These are phyloP conservation scores for Amesomyces nigricolor DNA, from an alignment of 2,329 filamentous ascomycete species.

Conservation along the genomic window DNA sequence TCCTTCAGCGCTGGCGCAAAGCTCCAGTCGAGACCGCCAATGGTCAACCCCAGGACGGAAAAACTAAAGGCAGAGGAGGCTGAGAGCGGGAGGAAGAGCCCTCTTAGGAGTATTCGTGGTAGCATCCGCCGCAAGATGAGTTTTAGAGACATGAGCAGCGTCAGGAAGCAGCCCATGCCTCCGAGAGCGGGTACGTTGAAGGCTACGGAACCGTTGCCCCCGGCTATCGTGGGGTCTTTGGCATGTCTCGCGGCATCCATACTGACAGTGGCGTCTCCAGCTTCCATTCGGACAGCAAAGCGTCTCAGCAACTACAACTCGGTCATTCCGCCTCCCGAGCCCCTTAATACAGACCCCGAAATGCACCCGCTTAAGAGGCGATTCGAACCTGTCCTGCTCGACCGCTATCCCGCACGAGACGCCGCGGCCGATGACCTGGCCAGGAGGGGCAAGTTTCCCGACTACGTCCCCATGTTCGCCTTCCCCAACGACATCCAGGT, in stretches of 20 bases:
- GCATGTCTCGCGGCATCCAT: background rate
- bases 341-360: conserved; percentile 78
- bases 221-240: background rate
- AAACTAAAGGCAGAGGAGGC: conserved; percentile 72
- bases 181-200: conserved; percentile 60
- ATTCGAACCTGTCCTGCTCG: conserved; percentile 93
- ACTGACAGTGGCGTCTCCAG: conserved; percentile 32
- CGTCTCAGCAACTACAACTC: conserved; percentile 97
- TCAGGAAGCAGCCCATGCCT: conserved; percentile 76
- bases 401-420: conserved; percentile 82
- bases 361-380: conserved; percentile 94
- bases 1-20: conserved; percentile 82
- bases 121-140: conserved; percentile 91
- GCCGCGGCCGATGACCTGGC: conserved; percentile 77
- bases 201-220: background rate
- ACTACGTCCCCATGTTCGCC: conserved; percentile 98
- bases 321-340: conserved; percentile 89
- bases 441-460: conserved; percentile 79
- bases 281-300: conserved; percentile 70
- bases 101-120: conserved; percentile 60
- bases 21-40: conserved; percentile 61
- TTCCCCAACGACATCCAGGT: conserved; percentile 98
- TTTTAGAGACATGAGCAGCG: conserved; percentile 89
- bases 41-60: conserved; percentile 74
- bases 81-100: conserved; percentile 49